phyloP scores from a whole-genome alignment of 257 asterid genomes.

The Solanum clarkiae region DNA sequence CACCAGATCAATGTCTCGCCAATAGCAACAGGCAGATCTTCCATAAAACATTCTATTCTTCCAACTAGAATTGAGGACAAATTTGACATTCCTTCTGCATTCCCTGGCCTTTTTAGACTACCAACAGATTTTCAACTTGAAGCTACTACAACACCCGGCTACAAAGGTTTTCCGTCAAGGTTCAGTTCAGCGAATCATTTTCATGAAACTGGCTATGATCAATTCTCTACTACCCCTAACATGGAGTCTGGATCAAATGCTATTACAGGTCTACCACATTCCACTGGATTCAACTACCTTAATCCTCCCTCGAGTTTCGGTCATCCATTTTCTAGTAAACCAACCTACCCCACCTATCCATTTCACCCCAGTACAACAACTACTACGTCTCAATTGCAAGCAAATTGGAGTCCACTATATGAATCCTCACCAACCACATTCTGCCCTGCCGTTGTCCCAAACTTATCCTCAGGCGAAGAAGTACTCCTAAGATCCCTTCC shows the following conservation, averaged over 20 bases:
- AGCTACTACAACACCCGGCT: constrained; percentile 8
- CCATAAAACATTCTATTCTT: constrained; percentile 14
- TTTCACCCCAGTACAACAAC: constrained; percentile 7
- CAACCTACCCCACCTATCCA: constrained; percentile 8
- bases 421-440: neutral
- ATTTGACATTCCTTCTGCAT: constrained; percentile 23
- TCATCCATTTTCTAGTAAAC: constrained; percentile 9
- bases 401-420: neutral
- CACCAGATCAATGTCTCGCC: constrained; percentile 23
- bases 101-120: constrained; percentile 60
- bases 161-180: neutral
- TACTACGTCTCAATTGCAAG: neutral
- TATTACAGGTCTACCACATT: constrained; percentile 11
- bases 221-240: constrained; percentile 12
- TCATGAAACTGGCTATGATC: constrained; percentile 13
- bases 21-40: neutral
- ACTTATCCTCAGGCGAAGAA: constrained; percentile 11
- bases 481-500: constrained; percentile 23
- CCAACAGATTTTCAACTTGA: constrained; percentile 47
- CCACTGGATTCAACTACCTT: constrained; percentile 1
- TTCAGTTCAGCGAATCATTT: constrained; percentile 9
- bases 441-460: constrained; percentile 17
- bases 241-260: constrained; percentile 19
- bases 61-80: constrained; percentile 1
- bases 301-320: constrained; percentile 16